Evolutionary conservation across 768 basidiomycete genomes (phyloP).

Genomic region (Mycena pura): DNA sequence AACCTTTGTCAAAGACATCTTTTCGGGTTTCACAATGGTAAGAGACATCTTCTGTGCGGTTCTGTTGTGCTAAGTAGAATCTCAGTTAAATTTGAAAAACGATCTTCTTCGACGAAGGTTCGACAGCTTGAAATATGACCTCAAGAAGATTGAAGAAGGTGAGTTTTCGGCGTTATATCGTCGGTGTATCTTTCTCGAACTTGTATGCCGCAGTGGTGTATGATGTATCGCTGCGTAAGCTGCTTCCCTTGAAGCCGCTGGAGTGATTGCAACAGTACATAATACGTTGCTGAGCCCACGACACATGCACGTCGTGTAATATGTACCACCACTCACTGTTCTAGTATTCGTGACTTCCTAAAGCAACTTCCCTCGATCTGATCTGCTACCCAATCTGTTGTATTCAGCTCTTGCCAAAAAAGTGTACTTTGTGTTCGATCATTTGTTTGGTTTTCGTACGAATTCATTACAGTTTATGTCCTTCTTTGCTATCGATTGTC

Average conservation of each 20-base stretch:
- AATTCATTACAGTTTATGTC: too few relatives aligned
- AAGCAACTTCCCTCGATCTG: too few relatives aligned
- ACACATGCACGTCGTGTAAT: too few relatives aligned
- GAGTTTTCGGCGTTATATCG: slow-evolving; percentile 22
- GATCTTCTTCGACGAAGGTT: slow-evolving; percentile 77
- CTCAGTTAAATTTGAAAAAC: slow-evolving; percentile 82
- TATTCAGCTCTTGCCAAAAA: too few relatives aligned
- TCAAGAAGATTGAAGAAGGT: slow-evolving; percentile 92
- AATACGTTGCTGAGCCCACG: too few relatives aligned
- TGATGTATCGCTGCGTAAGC: slow-evolving; percentile 79
- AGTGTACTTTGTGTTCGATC: too few relatives aligned
- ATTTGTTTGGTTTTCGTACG: too few relatives aligned
- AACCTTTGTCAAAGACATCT: slow-evolving; percentile 79
- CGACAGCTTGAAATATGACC: slow-evolving; percentile 84
- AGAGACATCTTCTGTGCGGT: slow-evolving; percentile 3
- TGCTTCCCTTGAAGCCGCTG: slow-evolving; percentile 38
- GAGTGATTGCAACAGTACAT: too few relatives aligned
- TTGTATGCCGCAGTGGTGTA: slow-evolving; percentile 92
- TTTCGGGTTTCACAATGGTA: slow-evolving; percentile 87
- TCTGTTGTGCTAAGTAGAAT: not conserved
- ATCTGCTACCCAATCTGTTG: too few relatives aligned
- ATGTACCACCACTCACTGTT: too few relatives aligned
- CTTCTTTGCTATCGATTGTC: too few relatives aligned
- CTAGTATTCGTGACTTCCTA: too few relatives aligned
- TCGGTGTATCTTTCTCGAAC: slow-evolving; percentile 3